Evolutionary conservation across 306 rosid genomes (phyloP).

Genomic region (Prunus campanulata): DNA sequence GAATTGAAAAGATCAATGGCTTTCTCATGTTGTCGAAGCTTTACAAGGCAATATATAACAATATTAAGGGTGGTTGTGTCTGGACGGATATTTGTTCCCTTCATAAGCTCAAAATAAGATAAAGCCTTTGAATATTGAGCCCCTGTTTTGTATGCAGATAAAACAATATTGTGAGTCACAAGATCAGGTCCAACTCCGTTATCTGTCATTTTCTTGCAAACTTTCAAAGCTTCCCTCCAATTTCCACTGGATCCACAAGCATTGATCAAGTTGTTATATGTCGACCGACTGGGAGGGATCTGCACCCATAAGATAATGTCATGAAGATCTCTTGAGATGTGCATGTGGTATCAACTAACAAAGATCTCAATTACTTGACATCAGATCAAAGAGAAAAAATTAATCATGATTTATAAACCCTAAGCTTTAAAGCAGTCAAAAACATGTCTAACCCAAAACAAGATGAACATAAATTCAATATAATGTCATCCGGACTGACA

Average conservation of each 20-base stretch:
- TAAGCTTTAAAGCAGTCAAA: neutral
- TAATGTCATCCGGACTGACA: neutral
- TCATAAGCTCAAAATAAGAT: constrained; percentile 93
- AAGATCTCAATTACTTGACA: neutral
- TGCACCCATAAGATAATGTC: constrained; percentile 36
- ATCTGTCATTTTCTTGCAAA: constrained; percentile 95
- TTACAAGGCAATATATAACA: constrained; percentile 75
- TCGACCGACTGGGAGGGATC: constrained; percentile 89
- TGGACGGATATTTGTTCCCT: constrained; percentile 80
- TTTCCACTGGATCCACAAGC: constrained; percentile 97
- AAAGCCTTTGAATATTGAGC: constrained; percentile 82
- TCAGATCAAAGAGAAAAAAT: constrained; percentile 12
- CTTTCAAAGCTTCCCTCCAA: constrained; percentile 89
- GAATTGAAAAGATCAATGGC: constrained; percentile 69
- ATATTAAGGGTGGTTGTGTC: constrained; percentile 81
- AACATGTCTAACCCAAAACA: neutral
- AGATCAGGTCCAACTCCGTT: constrained; percentile 99
- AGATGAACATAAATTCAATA: neutral
- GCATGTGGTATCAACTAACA: neutral
- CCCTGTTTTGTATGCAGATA: constrained; percentile 86
- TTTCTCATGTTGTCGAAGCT: constrained; percentile 66
- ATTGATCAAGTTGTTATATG: constrained; percentile 91
- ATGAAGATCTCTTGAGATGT: constrained; percentile 20
- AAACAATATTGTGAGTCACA: constrained; percentile 88
- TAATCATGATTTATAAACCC: constrained; percentile 1